Evolutionary conservation across 331 rosid genomes (phyloP).

Genomic region (Quercus phellos): DNA sequence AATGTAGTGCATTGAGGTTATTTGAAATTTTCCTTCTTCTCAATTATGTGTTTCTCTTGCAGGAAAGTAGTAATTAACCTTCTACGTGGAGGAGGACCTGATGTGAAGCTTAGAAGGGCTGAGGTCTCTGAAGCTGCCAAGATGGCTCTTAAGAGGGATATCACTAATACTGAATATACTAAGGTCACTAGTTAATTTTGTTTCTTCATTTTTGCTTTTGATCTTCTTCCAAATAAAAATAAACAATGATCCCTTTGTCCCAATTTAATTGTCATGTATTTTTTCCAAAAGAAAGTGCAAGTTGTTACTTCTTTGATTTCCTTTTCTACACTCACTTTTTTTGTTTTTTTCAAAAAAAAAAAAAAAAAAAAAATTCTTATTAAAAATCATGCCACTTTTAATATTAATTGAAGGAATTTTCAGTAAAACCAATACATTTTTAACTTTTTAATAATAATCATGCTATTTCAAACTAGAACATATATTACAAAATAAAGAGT

Average conservation of each 20-base stretch:
- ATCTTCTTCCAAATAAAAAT: neutral
- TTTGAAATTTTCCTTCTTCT: neutral
- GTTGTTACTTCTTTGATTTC: too few species aligned
- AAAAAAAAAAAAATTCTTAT: too few species aligned
- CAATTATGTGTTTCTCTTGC: constrained; percentile 27
- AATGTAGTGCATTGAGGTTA: constrained; percentile 32
- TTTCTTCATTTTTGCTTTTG: neutral
- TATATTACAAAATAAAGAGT: too few species aligned
- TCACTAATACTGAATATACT: constrained; percentile 53
- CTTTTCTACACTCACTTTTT: too few species aligned
- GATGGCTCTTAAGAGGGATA: constrained; percentile 52
- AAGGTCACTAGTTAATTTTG: constrained; percentile 42
- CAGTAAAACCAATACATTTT: too few species aligned
- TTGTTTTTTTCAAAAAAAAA: too few species aligned
- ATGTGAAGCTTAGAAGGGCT: constrained; percentile 60
- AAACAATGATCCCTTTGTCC: neutral
- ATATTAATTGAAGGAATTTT: too few species aligned
- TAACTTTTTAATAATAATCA: too few species aligned
- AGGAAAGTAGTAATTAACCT: constrained; percentile 75
- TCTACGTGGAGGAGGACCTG: constrained; percentile 56
- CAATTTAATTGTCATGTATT: too few species aligned
- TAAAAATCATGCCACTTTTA: too few species aligned
- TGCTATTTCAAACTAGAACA: too few species aligned
- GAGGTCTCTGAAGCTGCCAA: constrained; percentile 69
- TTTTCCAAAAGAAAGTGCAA: too few species aligned